phyloP scores from a whole-genome alignment of 1,284 basidiomycete species.

The Trametes polyzona region DNA sequence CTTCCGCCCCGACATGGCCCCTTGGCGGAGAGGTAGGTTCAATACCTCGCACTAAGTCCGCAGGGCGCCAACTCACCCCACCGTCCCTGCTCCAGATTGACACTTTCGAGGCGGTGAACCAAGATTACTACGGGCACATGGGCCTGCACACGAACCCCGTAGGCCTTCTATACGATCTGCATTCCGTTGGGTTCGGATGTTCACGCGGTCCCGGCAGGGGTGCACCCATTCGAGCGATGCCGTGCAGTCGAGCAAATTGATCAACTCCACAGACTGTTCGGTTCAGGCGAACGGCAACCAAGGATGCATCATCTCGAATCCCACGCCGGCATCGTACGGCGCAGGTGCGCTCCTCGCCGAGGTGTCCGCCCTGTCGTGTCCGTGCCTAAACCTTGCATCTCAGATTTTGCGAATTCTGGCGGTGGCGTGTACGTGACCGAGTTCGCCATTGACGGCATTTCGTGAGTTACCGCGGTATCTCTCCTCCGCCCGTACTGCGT shows the following conservation, averaged over 20 bases:
- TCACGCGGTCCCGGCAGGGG: constrained; percentile 38
- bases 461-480: constrained; percentile 43
- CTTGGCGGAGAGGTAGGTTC: constrained; percentile 50
- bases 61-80: background rate
- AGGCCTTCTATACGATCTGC: constrained; percentile 8
- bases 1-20: constrained; percentile 66
- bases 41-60: constrained; percentile 1
- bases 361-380: background rate
- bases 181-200: constrained; percentile 4
- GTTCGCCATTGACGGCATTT: constrained; percentile 64
- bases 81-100: constrained; percentile 50
- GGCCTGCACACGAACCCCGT: constrained; percentile 65
- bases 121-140: constrained; percentile 64
- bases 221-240: constrained; percentile 54
- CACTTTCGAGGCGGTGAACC: constrained; percentile 78
- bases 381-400: background rate
- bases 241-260: constrained; percentile 52
- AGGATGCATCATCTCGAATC: constrained; percentile 65
- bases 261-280: constrained; percentile 66
- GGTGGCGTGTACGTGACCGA: constrained; percentile 80
- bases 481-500: background rate
- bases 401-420: constrained; percentile 60
- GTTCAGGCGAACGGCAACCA: constrained; percentile 56
- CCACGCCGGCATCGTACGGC: constrained; percentile 61
- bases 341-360: constrained; percentile 29